Evolutionary conservation across 2,329 filamentous ascomycete species (phyloP).

Genomic region (Ceratocystiopsis minuta): DNA sequence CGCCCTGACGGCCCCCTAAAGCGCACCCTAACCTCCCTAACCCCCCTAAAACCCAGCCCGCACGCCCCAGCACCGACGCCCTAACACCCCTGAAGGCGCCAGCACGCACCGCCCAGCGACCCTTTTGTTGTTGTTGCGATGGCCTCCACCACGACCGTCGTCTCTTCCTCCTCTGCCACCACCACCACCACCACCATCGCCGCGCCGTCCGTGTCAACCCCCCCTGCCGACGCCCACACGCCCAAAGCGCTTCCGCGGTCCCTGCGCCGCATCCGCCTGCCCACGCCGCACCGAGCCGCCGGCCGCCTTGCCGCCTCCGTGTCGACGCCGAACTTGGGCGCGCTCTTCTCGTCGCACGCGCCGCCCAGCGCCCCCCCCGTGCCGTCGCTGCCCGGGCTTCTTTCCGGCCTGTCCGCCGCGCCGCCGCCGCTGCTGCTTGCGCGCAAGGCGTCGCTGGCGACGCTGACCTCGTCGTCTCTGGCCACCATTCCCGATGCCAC

Average conservation of each 20-base stretch:
- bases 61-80: too few relatives aligned
- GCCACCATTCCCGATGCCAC: conserved; percentile 49
- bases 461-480: conserved; percentile 45
- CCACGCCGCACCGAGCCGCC: conserved; percentile 3
- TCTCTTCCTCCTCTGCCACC: too few relatives aligned
- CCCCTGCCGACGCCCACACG: conserved; percentile 8
- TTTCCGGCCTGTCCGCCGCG: neutral
- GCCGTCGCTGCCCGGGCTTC: conserved; percentile 14
- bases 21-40: too few relatives aligned
- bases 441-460: conserved; percentile 55
- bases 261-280: conserved; percentile 6
- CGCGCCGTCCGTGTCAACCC: conserved; percentile 9
- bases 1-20: too few relatives aligned
- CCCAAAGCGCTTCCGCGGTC: conserved; percentile 4
- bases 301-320: conserved; percentile 19
- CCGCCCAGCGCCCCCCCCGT: conserved; percentile 13
- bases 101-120: too few relatives aligned
- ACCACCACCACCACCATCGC: neutral
- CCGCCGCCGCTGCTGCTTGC: conserved; percentile 29
- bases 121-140: too few relatives aligned
- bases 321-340: conserved; percentile 38
- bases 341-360: conserved; percentile 31
- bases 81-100: too few relatives aligned
- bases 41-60: too few relatives aligned
- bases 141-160: too few relatives aligned